Evolutionary conservation across 176 grass and related monocot genomes (phyloP), one percentile per base, ranked within the genome.

Genomic region (Stipa capillata): DNA sequence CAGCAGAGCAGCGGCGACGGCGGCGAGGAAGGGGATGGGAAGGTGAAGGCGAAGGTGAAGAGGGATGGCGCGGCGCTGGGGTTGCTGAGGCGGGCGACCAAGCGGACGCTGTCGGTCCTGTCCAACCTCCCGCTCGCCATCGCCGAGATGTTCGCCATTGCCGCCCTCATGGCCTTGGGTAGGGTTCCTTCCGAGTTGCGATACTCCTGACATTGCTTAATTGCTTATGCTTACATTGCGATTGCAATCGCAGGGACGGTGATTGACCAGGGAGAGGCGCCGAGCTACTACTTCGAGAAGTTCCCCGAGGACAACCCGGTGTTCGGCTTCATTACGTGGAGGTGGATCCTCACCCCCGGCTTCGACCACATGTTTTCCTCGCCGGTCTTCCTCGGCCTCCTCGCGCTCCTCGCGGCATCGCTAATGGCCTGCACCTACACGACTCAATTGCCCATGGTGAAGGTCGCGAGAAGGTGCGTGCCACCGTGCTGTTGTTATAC

Each of bases 301-400:
- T 94, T 85, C 85, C 87, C 90, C 5, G 95, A 94, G 80, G 91
- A 92, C 34, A 91, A 85, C 61, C 94, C 94, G 60, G 80, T 91
- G 35, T 89, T 91, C 69, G 94, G 94, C 25, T 74, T 94, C 86
- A 76, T 97, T 34, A 97, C 88, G 7, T 98, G 95, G 89, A 92
- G 83, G 89, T 98, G 95, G 95, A 90, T 98, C 42, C 84, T 98
- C 44, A 80, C 83, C 32, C 95, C 89, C 27, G 95, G 95, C 21
- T 98, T 98, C 70, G 95, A 94, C 81, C 95, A 98, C 87, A 98
- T 98, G 95, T 98, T 92, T 72, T 90, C 87, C 12, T 94, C 92
- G 31, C 95, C 95, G 32, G 81, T 98, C 54, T 98, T 98, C 78
- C 78, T 98, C 32, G 92, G 92, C 63, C 63, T 98, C 77, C 69